Evolutionary conservation across 2,329 filamentous ascomycete species (phyloP).

Genomic region (Bipolaris sorokiniana): DNA sequence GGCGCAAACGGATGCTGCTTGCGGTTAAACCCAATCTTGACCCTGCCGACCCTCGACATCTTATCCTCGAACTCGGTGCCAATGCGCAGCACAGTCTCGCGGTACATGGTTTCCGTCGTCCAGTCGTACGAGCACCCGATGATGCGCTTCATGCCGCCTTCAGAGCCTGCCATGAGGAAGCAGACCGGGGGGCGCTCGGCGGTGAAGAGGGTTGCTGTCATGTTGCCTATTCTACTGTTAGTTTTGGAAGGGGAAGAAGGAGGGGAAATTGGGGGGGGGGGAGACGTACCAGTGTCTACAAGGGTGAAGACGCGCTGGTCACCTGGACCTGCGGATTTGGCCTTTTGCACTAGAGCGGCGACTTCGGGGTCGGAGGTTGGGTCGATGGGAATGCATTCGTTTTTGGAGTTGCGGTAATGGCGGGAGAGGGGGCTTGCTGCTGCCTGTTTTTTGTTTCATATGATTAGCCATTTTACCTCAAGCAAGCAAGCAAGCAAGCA

Average conservation of each 20-base stretch:
- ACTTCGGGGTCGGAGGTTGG: constrained; percentile 35
- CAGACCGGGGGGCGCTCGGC: constrained; percentile 51
- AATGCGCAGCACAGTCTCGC: constrained; percentile 55
- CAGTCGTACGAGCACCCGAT: constrained; percentile 56
- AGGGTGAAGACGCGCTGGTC: constrained; percentile 38
- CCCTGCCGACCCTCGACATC: constrained; percentile 43
- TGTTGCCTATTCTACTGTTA: constrained; percentile 30
- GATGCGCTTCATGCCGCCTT: constrained; percentile 56
- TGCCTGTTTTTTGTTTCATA: background rate
- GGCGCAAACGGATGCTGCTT: constrained; percentile 44
- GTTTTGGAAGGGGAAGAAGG: background rate
- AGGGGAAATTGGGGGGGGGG: background rate
- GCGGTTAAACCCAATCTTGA: constrained; percentile 41
- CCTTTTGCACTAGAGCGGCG: constrained; percentile 27
- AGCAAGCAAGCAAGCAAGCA: background rate
- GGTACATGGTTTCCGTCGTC: constrained; percentile 50
- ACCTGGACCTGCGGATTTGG: constrained; percentile 29
- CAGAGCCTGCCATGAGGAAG: constrained; percentile 53
- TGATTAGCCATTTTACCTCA: too few relatives aligned
- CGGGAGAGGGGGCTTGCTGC: constrained; percentile 39
- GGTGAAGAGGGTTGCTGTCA: constrained; percentile 53
- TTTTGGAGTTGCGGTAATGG: constrained; percentile 39
- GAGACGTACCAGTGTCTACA: constrained; percentile 43
- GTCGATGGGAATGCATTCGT: constrained; percentile 43
- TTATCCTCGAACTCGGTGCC: constrained; percentile 47